A percentile compares a stretch with the other conserved stretches of the same genome.
Conservation (phyloP, 352 stramenopile species). For the Phytophthora meadii region DNA sequence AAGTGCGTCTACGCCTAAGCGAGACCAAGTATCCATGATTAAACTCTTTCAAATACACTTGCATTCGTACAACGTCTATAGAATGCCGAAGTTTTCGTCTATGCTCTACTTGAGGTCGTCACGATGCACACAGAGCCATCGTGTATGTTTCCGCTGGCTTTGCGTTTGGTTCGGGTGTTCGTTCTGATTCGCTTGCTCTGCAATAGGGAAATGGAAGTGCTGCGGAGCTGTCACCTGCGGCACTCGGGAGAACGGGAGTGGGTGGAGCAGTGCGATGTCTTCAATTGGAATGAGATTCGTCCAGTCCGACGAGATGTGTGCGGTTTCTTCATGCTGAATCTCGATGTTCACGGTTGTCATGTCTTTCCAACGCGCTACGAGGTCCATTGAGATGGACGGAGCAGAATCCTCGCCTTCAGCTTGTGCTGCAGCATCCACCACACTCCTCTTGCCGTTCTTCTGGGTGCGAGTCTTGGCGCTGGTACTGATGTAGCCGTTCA, state of each 20-base stretch:
- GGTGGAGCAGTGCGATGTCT: slow-evolving; percentile 59
- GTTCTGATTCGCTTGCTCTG: slow-evolving; percentile 29
- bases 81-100: slow-evolving; percentile 2
- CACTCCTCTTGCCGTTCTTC: slow-evolving; percentile 29
- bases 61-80: background rate
- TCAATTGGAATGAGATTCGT: slow-evolving; percentile 55
- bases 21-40: slow-evolving; percentile 1
- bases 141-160: slow-evolving; percentile 34
- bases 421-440: slow-evolving; percentile 9
- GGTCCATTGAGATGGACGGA: slow-evolving; percentile 64
- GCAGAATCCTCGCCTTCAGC: slow-evolving; percentile 1
- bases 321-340: slow-evolving; percentile 69
- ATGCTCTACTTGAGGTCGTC: slow-evolving; percentile 19
- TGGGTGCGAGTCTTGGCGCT: slow-evolving; percentile 15
- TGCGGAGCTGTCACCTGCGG: slow-evolving; percentile 55
- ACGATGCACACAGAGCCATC: slow-evolving; percentile 52
- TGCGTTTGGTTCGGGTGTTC: slow-evolving; percentile 34
- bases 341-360: slow-evolving; percentile 76
- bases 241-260: slow-evolving; percentile 74
- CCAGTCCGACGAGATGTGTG: slow-evolving; percentile 15
- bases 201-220: slow-evolving; percentile 70
- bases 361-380: slow-evolving; percentile 78
- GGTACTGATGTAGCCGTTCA: slow-evolving; percentile 47
- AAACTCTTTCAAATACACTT: slow-evolving; percentile 11
- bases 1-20: slow-evolving; percentile 44